Percentiles rank a stretch among this genome's conserved stretches.
Evolutionary conservation across 2,329 filamentous ascomycete genomes (phyloP).

Genomic region (Colletotrichum costaricense): DNA sequence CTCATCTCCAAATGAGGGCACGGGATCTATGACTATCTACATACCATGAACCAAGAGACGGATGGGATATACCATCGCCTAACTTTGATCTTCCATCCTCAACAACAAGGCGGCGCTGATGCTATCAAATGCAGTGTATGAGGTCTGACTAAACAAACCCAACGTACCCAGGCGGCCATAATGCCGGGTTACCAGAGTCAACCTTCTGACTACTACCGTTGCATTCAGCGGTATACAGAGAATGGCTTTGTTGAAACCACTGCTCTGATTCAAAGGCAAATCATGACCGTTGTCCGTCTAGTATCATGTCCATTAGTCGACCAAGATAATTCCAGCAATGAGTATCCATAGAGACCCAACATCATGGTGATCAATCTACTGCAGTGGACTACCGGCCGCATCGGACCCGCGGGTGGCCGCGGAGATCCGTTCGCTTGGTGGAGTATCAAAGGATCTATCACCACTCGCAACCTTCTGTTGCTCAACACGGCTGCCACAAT

Average conservation of each 20-base stretch:
- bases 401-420: too few species aligned
- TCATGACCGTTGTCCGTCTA: too few species aligned
- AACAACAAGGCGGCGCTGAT: too few species aligned
- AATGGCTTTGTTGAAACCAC: too few species aligned
- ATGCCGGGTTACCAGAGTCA: background rate
- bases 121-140: background rate
- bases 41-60: conserved; percentile 19
- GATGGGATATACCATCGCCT: background rate
- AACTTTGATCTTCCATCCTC: background rate
- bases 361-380: background rate
- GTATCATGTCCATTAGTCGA: too few species aligned
- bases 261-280: too few species aligned
- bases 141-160: background rate
- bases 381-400: background rate
- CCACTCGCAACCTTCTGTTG: too few species aligned
- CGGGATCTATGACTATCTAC: conserved; percentile 13
- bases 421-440: background rate
- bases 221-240: background rate
- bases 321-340: background rate
- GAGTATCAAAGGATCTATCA: background rate
- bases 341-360: background rate
- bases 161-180: background rate
- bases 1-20: background rate
- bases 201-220: background rate
- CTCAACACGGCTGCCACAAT: background rate